Evolutionary conservation across 768 basidiomycete genomes (phyloP), one percentile per base, ranked within the genome.

Genomic region (Hysterangium stoloniferum): DNA sequence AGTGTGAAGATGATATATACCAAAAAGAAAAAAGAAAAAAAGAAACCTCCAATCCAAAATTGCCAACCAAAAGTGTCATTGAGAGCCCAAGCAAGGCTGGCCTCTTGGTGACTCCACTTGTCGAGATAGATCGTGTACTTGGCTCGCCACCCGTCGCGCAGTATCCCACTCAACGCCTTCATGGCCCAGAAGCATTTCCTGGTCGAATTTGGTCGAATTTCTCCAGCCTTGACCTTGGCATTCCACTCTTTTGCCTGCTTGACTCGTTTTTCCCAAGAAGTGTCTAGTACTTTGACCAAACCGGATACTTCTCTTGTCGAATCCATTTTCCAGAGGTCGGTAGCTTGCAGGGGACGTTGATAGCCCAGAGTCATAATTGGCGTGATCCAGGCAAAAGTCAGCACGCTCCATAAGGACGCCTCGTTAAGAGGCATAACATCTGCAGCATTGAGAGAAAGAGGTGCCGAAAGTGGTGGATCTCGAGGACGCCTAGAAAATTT

Each of bases 291-390:
- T 9, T 66, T 64, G 2, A 80, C 74, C 25, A 88, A 68, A 17
- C 58, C 53, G 0, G 70, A 73, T 13, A 77, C 68, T 56, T 80
- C 72, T 27, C 74, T 72, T 4, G 70, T 58, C 3, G 68, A 60
- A 50, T 78, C 76, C 54, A 88, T 67, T 59, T 77, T 78, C 83
- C 84, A 86, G 11, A 88, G 64, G 64, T 90, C 87, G 1, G 82
- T 77, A 0, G 82, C 81, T 58, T 84, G 83, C 7, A 90, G 68
- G 1, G 84, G 81, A 27, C 86, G 71, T 59, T 84, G 81, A 59
- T 82, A 86, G 0, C 85, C 84, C 34, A 82, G 66, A 8, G 70
- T 67, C 77, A 79, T 55, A 8, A 41, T 46, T 9, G 28, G 45
- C 17, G 73, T 75, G 29, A 87, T 77, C 80, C 84, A 87, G 32